Conservation (phyloP, 208 protist species). For the Leishmania amazonensis region DNA sequence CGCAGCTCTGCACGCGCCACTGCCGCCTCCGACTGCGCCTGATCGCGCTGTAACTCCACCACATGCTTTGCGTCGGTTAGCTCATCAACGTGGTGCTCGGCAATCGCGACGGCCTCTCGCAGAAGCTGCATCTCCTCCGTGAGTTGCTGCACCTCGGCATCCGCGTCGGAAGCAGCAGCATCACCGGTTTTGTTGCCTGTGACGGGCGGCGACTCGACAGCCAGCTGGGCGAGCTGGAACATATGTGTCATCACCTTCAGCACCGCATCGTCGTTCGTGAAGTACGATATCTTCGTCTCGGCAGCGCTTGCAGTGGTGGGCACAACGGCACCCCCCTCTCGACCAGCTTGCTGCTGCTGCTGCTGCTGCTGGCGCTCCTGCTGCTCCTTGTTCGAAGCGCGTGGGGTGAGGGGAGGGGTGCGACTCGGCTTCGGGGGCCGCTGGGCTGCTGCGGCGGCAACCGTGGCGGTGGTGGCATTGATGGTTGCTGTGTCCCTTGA, state of each 20-base stretch:
- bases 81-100: slow-evolving; percentile 45
- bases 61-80: slow-evolving; percentile 23
- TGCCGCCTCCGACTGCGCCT: slow-evolving; percentile 77
- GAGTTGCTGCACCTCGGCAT: slow-evolving; percentile 17
- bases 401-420: slow-evolving; percentile 25
- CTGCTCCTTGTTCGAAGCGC: slow-evolving; percentile 26
- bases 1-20: slow-evolving; percentile 72
- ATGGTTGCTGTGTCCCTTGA: neutral
- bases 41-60: slow-evolving; percentile 60
- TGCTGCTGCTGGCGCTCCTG: slow-evolving; percentile 11
- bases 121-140: slow-evolving; percentile 48
- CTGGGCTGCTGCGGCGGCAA: slow-evolving; percentile 6
- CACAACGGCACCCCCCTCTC: neutral
- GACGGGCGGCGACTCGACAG: slow-evolving; percentile 7
- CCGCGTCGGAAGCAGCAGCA: neutral
- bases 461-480: neutral
- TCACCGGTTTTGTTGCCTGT: neutral
- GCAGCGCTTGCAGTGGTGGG: slow-evolving; percentile 8
- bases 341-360: neutral
- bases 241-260: slow-evolving; percentile 78
- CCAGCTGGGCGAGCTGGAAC: slow-evolving; percentile 61
- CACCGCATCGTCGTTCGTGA: slow-evolving; percentile 44
- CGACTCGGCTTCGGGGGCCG: slow-evolving; percentile 30
- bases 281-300: slow-evolving; percentile 47
- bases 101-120: slow-evolving; percentile 44